A percentile compares a stretch with the other conserved stretches of the same genome.
phyloP scores from a whole-genome alignment of 2,329 filamentous ascomycete species.

The Aspergillus pseudotamarii region DNA sequence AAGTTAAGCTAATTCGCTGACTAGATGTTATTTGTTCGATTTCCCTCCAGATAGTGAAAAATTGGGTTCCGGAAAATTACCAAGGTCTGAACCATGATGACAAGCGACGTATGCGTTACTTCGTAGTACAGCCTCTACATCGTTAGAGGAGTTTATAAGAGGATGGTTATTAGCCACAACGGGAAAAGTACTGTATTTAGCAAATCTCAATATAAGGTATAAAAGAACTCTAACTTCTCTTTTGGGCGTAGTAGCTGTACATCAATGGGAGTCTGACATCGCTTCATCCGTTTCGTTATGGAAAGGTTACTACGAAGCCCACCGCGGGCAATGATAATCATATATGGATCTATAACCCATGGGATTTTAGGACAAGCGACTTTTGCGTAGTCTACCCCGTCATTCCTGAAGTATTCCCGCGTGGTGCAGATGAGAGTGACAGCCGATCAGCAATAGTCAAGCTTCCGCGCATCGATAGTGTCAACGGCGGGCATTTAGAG shows the following conservation, averaged over 20 bases:
- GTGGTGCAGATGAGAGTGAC: neutral
- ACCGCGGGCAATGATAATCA: too few relatives aligned
- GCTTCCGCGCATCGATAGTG: neutral
- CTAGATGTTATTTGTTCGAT: neutral
- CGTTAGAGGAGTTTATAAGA: too few relatives aligned
- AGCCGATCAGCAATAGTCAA: slow-evolving; percentile 8
- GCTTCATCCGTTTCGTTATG: too few relatives aligned
- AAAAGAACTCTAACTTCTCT: neutral
- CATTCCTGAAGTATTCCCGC: neutral
- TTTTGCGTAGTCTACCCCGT: neutral
- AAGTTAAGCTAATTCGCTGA: neutral
- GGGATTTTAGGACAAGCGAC: neutral
- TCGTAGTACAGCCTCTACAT: neutral
- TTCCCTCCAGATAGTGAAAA: neutral
- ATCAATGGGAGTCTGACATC: neutral
- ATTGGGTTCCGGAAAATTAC: neutral
- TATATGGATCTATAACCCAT: neutral
- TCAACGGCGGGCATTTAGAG: neutral
- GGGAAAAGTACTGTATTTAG: neutral
- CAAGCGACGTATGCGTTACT: neutral
- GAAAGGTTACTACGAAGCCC: slow-evolving; percentile 1
- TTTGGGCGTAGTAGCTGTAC: neutral
- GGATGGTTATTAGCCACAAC: neutral
- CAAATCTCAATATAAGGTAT: neutral
- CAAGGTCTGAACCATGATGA: neutral